Conservation (phyloP, 441 rosid species). For the Arabidopsis hybrid region DNA sequence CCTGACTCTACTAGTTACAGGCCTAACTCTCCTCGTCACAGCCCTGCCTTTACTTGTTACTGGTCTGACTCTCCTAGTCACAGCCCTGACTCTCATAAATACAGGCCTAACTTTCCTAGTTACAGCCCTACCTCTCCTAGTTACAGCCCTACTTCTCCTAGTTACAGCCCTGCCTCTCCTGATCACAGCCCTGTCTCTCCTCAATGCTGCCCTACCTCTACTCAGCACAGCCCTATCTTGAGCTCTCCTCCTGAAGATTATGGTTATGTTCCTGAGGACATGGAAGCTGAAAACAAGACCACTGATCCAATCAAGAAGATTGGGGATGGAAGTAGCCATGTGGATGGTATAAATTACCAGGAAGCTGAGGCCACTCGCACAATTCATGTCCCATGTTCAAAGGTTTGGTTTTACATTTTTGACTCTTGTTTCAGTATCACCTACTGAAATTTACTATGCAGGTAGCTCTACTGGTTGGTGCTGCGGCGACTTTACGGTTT, state of each 20-base stretch:
- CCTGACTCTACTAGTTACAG: background rate
- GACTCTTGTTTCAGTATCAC: background rate
- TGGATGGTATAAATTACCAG: background rate
- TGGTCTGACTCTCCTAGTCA: no score
- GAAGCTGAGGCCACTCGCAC: background rate
- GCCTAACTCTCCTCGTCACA: background rate
- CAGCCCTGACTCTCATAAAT: no score
- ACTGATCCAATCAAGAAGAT: background rate
- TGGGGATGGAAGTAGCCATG: background rate
- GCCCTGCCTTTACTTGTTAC: no score
- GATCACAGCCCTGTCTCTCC: background rate
- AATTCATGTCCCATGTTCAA: background rate
- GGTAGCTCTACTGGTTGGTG: background rate
- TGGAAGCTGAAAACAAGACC: background rate
- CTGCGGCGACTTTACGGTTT: background rate
- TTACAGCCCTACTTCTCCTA: background rate
- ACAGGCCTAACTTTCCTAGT: background rate
- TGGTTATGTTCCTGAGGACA: background rate
- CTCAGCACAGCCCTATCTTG: background rate
- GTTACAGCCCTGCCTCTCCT: background rate
- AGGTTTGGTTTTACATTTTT: background rate
- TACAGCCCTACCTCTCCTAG: background rate
- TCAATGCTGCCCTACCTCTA: background rate
- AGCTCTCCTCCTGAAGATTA: background rate
- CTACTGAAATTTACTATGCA: background rate